A percentile compares a stretch with the other conserved stretches of the same genome.
These are phyloP conservation scores for Rhodomyrtus tomentosa DNA, from an alignment of 345 rosid genomes.

Conservation along the genomic window DNA sequence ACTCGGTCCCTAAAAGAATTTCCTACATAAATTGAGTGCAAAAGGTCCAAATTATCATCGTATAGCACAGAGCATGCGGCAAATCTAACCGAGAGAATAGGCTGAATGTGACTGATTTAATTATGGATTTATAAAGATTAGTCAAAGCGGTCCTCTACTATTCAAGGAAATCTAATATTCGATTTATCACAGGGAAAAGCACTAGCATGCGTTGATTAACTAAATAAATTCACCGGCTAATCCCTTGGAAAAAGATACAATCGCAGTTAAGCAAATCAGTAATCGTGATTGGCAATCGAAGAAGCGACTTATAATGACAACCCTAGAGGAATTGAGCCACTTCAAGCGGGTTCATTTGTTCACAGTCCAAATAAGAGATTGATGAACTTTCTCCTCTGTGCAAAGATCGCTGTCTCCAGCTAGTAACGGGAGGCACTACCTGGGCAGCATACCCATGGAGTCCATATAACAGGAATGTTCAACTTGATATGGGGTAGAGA, in stretches of 20 bases:
- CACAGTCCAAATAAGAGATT: background rate
- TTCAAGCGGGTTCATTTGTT: background rate
- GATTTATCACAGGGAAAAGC: background rate
- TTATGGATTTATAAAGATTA: no score
- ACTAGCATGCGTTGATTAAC: background rate
- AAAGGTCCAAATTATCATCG: background rate
- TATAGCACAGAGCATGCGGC: background rate
- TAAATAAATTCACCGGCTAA: background rate
- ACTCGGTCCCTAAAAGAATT: background rate
- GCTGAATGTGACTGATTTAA: background rate
- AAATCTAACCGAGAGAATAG: background rate
- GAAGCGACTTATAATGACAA: background rate
- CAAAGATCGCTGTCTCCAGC: background rate
- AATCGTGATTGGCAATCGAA: background rate
- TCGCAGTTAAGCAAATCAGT: background rate
- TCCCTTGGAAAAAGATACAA: background rate
- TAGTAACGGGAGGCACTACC: background rate
- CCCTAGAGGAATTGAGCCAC: background rate
- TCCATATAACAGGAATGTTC: background rate
- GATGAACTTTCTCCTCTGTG: background rate
- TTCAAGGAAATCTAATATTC: no score
- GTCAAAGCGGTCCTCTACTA: no score
- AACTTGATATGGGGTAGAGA: background rate
- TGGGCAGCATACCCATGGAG: background rate
- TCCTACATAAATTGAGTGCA: background rate